Evolutionary conservation across 192 early-diverging fungal species (phyloP), one percentile per base, ranked within the genome.

Genomic region (Backusella morwellensis): DNA sequence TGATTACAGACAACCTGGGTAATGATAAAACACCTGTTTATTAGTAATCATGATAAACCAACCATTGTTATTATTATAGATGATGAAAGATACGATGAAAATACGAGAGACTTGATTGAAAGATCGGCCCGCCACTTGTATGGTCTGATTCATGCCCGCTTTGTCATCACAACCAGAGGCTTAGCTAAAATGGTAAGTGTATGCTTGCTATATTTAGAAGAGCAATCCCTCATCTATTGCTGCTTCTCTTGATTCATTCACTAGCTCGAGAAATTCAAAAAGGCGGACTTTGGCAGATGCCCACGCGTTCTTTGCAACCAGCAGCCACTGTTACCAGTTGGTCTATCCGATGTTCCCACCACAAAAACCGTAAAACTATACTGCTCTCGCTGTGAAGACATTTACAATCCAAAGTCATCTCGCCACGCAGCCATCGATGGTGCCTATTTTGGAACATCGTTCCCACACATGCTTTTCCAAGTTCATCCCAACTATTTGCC

Each of bases 71-170:
- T 32, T 3, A 54, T 54, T 0, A 21, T 8, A 71, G 79, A 80
- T 82, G 90, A 93, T 50, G 90, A 81, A 84, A 91, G 78, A 74
- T 86, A 84, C 50, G 90, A 94, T 67, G 88, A 94, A 19, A 86
- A 90, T 23, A 87, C 88, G 78, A 89, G 93, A 67, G 89, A 90
- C 54, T 87, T 91, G 56, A 94, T 99, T 12, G 95, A 97, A 77
- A 91, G 87, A 69, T 92, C 94, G 1, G 96, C 97, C 3, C 89
- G 90, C 66, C 95, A 97, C 78, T 84, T 99, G 59, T 99, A 99
- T 78, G 98, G 98, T 36, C 88, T 99, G 21, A 97, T 99, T 76
- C 98, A 99, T 77, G 96, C 96, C 32, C 93, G 98, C 23, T 99
- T 93, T 81, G 90, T 99, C 77, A 89, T 98, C 35, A 99, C 98